phyloP scores from a whole-genome alignment of 495 filamentous ascomycete species.

The Copromyces sp. region DNA sequence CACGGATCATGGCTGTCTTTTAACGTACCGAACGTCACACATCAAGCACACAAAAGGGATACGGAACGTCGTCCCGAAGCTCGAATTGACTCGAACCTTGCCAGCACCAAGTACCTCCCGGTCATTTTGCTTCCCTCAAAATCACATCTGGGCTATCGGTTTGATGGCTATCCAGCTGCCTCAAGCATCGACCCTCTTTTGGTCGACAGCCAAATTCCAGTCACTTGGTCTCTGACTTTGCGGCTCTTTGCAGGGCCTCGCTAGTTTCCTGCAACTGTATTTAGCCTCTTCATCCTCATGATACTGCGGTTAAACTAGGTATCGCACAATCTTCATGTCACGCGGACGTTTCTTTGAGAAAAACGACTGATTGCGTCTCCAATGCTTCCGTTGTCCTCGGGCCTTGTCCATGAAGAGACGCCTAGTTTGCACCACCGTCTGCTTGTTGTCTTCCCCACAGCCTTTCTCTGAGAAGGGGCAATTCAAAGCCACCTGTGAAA shows the following conservation, averaged over 20 bases:
- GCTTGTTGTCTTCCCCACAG: neutral
- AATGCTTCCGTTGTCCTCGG: neutral
- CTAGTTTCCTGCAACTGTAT: neutral
- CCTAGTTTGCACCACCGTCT: neutral
- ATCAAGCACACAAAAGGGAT: neutral
- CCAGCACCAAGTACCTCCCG: neutral
- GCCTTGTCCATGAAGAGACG: neutral
- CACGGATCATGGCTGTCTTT: neutral
- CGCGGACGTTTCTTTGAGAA: neutral
- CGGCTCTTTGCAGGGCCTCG: neutral
- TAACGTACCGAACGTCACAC: neutral
- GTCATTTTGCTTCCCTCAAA: neutral
- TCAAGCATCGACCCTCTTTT: neutral
- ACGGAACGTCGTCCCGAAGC: neutral
- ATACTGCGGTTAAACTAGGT: neutral
- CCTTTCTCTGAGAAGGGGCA: neutral
- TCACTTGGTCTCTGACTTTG: neutral
- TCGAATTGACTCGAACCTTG: too few species aligned
- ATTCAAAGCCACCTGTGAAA: neutral
- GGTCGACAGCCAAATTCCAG: neutral
- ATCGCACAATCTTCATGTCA: neutral
- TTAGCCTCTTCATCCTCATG: neutral
- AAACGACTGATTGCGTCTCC: neutral
- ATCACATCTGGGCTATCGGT: neutral
- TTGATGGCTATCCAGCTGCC: neutral